These are phyloP conservation scores for Vigna hirtella DNA, from an alignment of 306 rosid genomes.

Conservation along the genomic window DNA sequence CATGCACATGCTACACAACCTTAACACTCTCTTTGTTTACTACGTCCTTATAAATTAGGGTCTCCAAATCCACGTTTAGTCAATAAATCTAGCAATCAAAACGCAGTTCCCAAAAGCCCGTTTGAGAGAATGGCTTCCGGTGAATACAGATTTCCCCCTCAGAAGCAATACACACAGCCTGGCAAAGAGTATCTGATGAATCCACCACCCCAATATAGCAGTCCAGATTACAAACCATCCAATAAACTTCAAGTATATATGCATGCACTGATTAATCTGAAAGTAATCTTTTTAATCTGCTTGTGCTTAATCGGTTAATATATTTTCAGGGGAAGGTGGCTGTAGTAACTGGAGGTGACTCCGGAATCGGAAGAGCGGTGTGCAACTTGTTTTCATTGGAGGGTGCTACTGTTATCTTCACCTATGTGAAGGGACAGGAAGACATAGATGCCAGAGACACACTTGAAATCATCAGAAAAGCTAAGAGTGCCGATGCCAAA, in stretches of 20 bases:
- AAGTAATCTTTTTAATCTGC: too few relatives aligned
- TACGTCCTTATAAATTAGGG: neutral
- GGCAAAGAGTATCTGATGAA: constrained; percentile 82
- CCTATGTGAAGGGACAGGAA: constrained; percentile 73
- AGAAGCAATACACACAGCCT: constrained; percentile 71
- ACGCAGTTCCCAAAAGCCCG: neutral
- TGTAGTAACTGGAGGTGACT: constrained; percentile 81
- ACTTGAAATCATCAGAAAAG: constrained; percentile 53
- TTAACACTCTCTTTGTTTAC: neutral
- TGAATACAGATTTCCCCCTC: constrained; percentile 26
- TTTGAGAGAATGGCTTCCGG: neutral
- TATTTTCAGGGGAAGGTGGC: constrained; percentile 70
- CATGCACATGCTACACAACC: neutral
- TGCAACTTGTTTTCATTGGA: constrained; percentile 71
- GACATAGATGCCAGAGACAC: constrained; percentile 80
- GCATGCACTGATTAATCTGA: too few relatives aligned
- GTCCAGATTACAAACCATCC: constrained; percentile 70
- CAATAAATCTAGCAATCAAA: too few relatives aligned
- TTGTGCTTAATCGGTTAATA: neutral
- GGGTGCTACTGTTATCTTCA: constrained; percentile 85
- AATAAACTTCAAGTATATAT: constrained; percentile 64
- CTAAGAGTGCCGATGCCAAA: neutral
- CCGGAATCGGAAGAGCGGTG: constrained; percentile 78
- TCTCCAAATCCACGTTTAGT: neutral
- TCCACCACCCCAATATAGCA: constrained; percentile 74